Evolutionary conservation across 192 early-diverging fungal species (phyloP).

Genomic region (Phlyctochytrium arcticum): DNA sequence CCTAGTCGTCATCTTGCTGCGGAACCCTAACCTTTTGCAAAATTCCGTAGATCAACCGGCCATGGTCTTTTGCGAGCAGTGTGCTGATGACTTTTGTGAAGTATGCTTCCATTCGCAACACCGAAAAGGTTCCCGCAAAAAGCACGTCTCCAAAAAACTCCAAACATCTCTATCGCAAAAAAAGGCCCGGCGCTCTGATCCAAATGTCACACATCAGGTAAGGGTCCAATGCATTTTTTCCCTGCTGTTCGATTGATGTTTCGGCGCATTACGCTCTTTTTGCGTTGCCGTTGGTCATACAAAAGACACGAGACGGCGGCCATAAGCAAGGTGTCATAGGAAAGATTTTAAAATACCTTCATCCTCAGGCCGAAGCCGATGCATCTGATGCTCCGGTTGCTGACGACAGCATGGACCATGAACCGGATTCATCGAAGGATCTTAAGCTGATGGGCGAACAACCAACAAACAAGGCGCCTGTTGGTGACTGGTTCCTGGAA

Average conservation of each 20-base stretch:
- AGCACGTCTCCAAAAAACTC: slow-evolving; percentile 32
- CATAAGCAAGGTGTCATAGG: too few species aligned
- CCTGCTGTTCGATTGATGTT: too few species aligned
- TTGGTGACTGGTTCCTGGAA: slow-evolving; percentile 76
- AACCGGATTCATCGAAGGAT: slow-evolving; percentile 5
- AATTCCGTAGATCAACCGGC: slow-evolving; percentile 50
- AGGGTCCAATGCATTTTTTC: too few species aligned
- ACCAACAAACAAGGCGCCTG: slow-evolving; percentile 32
- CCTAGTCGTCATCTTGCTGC: too few species aligned
- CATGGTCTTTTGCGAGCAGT: slow-evolving; percentile 71
- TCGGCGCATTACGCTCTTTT: too few species aligned
- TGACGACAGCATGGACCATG: slow-evolving; percentile 7
- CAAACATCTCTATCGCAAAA: background rate
- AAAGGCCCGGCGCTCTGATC: slow-evolving; percentile 1
- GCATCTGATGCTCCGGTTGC: too few species aligned
- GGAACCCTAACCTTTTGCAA: too few species aligned
- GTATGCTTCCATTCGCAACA: slow-evolving; percentile 70
- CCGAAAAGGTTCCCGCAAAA: slow-evolving; percentile 42
- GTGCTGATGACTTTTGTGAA: slow-evolving; percentile 83
- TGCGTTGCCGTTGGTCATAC: too few species aligned
- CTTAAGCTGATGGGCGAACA: slow-evolving; percentile 27
- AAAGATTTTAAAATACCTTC: background rate
- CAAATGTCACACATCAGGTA: too few species aligned
- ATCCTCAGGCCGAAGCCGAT: background rate
- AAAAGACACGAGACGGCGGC: too few species aligned